phyloP scores from a whole-genome alignment of 306 rosid species.

The Alnus rubra region DNA sequence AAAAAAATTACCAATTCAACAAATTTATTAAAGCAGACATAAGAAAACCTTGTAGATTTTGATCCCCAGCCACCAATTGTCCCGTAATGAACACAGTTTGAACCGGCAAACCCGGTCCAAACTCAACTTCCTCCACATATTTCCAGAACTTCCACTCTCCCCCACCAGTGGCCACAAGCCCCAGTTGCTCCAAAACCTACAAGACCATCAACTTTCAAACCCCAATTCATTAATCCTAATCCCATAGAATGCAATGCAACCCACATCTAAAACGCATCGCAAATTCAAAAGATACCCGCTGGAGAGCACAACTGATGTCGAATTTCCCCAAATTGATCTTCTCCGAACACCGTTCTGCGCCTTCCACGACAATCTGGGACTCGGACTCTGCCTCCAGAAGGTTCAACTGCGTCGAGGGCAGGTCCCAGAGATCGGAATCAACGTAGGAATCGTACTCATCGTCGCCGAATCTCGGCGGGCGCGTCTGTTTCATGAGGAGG shows the following conservation, averaged over 20 bases:
- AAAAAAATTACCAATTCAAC: not conserved
- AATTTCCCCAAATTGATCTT: constrained; percentile 51
- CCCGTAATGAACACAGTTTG: constrained; percentile 62
- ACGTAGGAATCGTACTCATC: constrained; percentile 76
- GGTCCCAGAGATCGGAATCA: constrained; percentile 93
- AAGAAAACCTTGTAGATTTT: constrained; percentile 50
- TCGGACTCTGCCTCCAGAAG: constrained; percentile 32
- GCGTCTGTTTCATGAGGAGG: constrained; percentile 61
- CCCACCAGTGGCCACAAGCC: constrained; percentile 36
- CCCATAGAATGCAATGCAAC: not conserved
- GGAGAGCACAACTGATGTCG: constrained; percentile 58
- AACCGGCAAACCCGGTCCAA: constrained; percentile 71
- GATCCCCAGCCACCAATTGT: constrained; percentile 35
- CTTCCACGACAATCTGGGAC: constrained; percentile 28
- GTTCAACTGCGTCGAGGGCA: constrained; percentile 59
- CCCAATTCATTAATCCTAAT: not conserved
- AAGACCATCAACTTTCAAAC: not conserved
- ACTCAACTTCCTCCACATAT: constrained; percentile 71
- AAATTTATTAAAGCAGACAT: constrained; percentile 5
- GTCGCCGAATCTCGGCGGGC: constrained; percentile 62
- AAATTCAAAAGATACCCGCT: constrained; percentile 26
- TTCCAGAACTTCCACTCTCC: constrained; percentile 65
- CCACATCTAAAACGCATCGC: not conserved
- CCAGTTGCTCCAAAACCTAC: constrained; percentile 34
- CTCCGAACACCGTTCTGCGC: constrained; percentile 26